A percentile compares a stretch with the other conserved stretches of the same genome.
Evolutionary conservation across 164 flowering plant species (phyloP).

Genomic region (Houttuynia cordata): DNA sequence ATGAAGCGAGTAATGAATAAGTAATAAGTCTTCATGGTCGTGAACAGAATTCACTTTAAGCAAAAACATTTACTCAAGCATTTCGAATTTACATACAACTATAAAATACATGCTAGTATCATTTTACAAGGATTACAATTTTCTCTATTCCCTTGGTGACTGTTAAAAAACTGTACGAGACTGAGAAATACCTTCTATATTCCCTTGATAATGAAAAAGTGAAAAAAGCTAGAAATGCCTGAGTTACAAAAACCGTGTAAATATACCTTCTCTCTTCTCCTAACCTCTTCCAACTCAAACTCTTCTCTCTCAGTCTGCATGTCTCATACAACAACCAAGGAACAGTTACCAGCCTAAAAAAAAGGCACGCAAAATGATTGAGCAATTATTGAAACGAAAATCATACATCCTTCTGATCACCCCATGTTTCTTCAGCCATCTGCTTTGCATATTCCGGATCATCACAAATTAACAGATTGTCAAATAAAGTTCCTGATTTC

Average conservation of each 20-base stretch:
- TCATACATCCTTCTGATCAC: slow-evolving; percentile 9
- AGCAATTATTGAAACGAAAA: neutral
- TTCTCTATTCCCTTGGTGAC: too few relatives aligned
- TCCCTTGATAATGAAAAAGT: neutral
- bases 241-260: too few relatives aligned
- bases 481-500: slow-evolving; percentile 10
- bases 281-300: slow-evolving; percentile 1
- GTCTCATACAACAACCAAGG: neutral
- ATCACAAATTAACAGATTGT: slow-evolving; percentile 7
- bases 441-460: slow-evolving; percentile 11
- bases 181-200: too few relatives aligned
- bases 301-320: slow-evolving; percentile 8
- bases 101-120: too few relatives aligned
- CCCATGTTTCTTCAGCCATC: slow-evolving; percentile 13
- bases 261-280: slow-evolving; percentile 7
- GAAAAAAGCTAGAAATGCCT: neutral
- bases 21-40: too few relatives aligned
- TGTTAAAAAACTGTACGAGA: too few relatives aligned
- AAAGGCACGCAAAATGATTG: neutral
- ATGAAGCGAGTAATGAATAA: too few relatives aligned
- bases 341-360: neutral
- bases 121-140: too few relatives aligned
- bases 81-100: too few relatives aligned
- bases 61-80: too few relatives aligned
- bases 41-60: too few relatives aligned